These are phyloP conservation scores for Gossypium stocksii DNA, from an alignment of 345 rosid genomes.

Conservation along the genomic window DNA sequence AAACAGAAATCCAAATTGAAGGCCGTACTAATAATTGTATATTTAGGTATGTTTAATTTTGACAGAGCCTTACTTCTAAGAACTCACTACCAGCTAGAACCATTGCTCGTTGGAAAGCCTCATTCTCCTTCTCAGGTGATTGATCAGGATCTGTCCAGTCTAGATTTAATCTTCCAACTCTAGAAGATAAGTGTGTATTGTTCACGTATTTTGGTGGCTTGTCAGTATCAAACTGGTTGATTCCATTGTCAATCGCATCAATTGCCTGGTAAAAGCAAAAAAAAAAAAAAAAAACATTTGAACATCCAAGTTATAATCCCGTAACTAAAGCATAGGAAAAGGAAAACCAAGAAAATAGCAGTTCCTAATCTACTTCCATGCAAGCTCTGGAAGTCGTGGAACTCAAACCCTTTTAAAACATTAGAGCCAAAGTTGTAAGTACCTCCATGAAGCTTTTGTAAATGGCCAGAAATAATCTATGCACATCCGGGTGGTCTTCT, in stretches of 20 bases:
- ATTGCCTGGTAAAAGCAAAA: slow-evolving; percentile 43
- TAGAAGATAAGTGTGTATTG: slow-evolving; percentile 75
- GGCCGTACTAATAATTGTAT: background rate
- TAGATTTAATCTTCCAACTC: slow-evolving; percentile 81
- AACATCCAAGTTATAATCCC: background rate
- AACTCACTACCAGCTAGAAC: slow-evolving; percentile 77
- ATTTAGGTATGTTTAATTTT: background rate
- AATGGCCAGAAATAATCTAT: slow-evolving; percentile 63
- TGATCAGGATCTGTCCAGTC: slow-evolving; percentile 98
- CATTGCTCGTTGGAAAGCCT: slow-evolving; percentile 80
- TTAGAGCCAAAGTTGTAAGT: background rate
- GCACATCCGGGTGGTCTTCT: slow-evolving; percentile 78
- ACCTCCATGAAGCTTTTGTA: slow-evolving; percentile 98
- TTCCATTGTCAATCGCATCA: slow-evolving; percentile 85
- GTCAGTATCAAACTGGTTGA: slow-evolving; percentile 74
- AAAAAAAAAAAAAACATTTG: background rate
- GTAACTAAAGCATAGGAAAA: background rate
- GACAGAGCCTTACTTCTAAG: slow-evolving; percentile 51
- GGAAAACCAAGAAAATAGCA: background rate
- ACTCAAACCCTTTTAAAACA: background rate
- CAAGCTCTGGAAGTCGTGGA: background rate
- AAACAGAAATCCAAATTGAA: background rate
- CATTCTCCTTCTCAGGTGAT: slow-evolving; percentile 83
- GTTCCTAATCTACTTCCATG: background rate
- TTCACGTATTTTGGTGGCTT: slow-evolving; percentile 85